These are phyloP conservation scores for Chlorella sp. DNA, from an alignment of 139 green algal species.

Conservation along the genomic window DNA sequence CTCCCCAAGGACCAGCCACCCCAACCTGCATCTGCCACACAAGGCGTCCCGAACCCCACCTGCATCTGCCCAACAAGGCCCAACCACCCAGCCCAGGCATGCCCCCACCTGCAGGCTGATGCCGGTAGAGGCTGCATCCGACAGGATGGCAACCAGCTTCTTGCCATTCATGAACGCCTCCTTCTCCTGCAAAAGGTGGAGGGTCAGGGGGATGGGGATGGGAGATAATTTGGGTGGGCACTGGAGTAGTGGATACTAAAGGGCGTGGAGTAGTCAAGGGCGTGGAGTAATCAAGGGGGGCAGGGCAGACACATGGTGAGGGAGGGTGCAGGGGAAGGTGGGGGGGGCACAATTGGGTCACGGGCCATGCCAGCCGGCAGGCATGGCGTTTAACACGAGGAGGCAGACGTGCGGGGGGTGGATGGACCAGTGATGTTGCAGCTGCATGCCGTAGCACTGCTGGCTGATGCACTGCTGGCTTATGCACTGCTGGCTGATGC, in stretches of 20 bases:
- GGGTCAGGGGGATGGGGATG: not conserved
- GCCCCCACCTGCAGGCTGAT: slow-evolving; percentile 70
- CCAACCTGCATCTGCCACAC: too few species aligned
- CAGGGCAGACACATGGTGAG: not conserved
- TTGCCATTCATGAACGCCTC: slow-evolving; percentile 82
- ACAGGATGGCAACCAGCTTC: slow-evolving; percentile 91
- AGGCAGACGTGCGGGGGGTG: too few species aligned
- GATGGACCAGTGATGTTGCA: too few species aligned
- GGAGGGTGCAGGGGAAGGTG: not conserved
- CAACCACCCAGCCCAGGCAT: not conserved
- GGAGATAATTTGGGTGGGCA: not conserved
- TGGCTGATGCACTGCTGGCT: too few species aligned
- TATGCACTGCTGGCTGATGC: too few species aligned
- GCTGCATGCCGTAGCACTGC: too few species aligned
- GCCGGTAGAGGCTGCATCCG: slow-evolving; percentile 81
- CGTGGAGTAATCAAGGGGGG: too few species aligned
- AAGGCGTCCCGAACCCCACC: too few species aligned
- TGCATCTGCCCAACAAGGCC: too few species aligned
- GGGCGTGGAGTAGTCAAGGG: not conserved
- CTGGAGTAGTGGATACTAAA: not conserved
- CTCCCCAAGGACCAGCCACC: not conserved
- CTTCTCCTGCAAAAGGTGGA: slow-evolving; percentile 52
- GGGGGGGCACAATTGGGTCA: too few species aligned
- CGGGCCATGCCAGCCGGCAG: too few species aligned
- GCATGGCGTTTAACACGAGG: too few species aligned